phyloP scores from a whole-genome alignment of 768 basidiomycete species.

The Cantharellus cinnabarinus region DNA sequence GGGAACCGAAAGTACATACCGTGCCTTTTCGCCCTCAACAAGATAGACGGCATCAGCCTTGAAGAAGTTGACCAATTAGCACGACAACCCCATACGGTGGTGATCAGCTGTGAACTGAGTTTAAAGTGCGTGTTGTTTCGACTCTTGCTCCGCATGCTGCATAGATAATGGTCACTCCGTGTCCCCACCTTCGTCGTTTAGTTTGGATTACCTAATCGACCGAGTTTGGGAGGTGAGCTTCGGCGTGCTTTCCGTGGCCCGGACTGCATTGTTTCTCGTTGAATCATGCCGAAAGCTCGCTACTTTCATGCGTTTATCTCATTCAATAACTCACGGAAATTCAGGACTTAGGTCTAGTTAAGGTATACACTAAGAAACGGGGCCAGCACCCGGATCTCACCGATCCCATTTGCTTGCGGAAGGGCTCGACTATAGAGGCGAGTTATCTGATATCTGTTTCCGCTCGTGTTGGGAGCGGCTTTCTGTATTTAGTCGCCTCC shows the following conservation, averaged over 20 bases:
- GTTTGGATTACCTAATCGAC: constrained; percentile 23
- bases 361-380: constrained; percentile 93
- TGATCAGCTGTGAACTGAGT: constrained; percentile 90
- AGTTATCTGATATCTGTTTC: constrained; percentile 12
- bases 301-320: background rate
- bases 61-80: constrained; percentile 72
- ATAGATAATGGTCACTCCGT: background rate
- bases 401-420: constrained; percentile 70
- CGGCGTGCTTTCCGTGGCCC: background rate
- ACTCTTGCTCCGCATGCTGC: background rate
- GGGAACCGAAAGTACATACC: constrained; percentile 95
- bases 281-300: background rate
- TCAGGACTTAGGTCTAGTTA: constrained; percentile 48
- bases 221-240: constrained; percentile 21
- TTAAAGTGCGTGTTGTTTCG: constrained; percentile 39
- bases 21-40: constrained; percentile 93
- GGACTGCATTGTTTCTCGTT: background rate
- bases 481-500: background rate
- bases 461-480: too few relatives aligned
- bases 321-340: constrained; percentile 25
- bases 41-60: constrained; percentile 74
- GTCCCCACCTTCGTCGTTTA: background rate
- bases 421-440: constrained; percentile 80
- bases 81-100: constrained; percentile 63
- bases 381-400: constrained; percentile 81